Evolutionary conservation across 805 yeast genomes (phyloP).

Genomic region (Yarrowia osloensis): DNA sequence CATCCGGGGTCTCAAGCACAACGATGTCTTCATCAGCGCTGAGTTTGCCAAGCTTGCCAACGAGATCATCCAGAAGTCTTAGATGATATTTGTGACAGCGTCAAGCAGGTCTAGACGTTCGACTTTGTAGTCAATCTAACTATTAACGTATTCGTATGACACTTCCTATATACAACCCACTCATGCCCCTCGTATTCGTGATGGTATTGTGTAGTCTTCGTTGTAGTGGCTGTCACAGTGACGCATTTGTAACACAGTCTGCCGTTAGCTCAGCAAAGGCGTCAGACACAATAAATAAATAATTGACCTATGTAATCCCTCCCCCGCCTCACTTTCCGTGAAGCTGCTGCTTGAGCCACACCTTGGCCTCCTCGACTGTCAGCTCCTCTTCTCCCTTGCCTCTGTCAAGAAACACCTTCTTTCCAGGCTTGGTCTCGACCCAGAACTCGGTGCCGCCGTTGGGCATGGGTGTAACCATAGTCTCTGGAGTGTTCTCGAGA

Average conservation of each 20-base stretch:
- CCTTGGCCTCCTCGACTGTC: conserved; percentile 15
- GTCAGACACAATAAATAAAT: not conserved
- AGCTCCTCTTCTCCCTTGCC: conserved; percentile 24
- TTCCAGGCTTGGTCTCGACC: conserved; percentile 27
- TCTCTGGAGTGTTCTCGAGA: conserved; percentile 20
- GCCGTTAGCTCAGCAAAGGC: not conserved
- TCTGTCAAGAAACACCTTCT: conserved; percentile 14
- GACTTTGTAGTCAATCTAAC: not conserved
- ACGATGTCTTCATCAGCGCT: conserved; percentile 57
- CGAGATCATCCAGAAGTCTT: conserved; percentile 13
- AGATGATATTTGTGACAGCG: not conserved
- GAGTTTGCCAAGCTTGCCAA: conserved; percentile 43
- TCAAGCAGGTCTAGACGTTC: not conserved
- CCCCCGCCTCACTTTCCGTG: not conserved
- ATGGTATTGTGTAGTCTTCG: no score
- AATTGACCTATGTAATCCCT: not conserved
- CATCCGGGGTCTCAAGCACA: conserved; percentile 50
- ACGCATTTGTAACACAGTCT: no score
- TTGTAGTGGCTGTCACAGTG: no score
- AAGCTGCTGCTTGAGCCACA: conserved; percentile 12
- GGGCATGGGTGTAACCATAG: conserved; percentile 26
- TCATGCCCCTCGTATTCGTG: no score
- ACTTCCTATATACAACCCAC: no score
- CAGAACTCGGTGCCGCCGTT: conserved; percentile 31
- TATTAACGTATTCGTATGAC: not conserved